phyloP scores from a whole-genome alignment of 2,329 filamentous ascomycete genomes.

The Aspergillus ochraceus region DNA sequence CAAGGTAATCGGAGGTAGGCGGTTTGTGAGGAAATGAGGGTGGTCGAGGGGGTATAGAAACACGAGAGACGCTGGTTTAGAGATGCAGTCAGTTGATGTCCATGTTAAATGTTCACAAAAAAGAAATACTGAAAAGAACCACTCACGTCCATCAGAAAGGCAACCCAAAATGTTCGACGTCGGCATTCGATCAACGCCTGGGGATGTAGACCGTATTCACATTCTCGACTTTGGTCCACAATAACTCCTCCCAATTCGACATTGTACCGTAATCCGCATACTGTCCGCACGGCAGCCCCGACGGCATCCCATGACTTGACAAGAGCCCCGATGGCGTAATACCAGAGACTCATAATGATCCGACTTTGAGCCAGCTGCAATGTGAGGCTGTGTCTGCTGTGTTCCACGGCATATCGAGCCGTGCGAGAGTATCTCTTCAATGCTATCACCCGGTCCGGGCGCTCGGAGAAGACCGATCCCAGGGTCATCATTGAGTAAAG shows the following conservation, averaged over 20 bases:
- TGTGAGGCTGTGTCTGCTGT: conserved; percentile 52
- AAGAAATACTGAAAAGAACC: conserved; percentile 14
- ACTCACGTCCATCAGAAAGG: conserved; percentile 66
- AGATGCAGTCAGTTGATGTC: conserved; percentile 16
- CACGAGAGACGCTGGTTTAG: conserved; percentile 56
- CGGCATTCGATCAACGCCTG: conserved; percentile 64
- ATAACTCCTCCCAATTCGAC: conserved; percentile 57
- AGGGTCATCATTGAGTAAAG: conserved; percentile 61
- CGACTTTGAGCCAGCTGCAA: conserved; percentile 68
- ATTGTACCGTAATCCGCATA: conserved; percentile 63
- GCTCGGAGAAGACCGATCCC: conserved; percentile 56
- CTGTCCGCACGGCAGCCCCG: conserved; percentile 61
- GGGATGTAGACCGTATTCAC: conserved; percentile 60
- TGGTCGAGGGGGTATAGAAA: conserved; percentile 55
- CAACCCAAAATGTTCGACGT: conserved; percentile 70
- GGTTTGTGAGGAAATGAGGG: conserved; percentile 62
- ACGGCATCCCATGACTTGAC: conserved; percentile 64
- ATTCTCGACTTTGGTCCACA: conserved; percentile 46
- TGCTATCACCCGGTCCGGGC: conserved; percentile 45
- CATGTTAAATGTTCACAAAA: conserved; percentile 9
- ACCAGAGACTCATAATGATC: conserved; percentile 66
- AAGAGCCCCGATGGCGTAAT: conserved; percentile 61
- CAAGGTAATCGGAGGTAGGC: conserved; percentile 68
- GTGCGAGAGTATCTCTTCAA: conserved; percentile 54
- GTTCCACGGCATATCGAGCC: conserved; percentile 58